Evolutionary conservation across 192 early-diverging fungal species (phyloP), one percentile per base, ranked within the genome.

Genomic region (Thamnidium elegans): DNA sequence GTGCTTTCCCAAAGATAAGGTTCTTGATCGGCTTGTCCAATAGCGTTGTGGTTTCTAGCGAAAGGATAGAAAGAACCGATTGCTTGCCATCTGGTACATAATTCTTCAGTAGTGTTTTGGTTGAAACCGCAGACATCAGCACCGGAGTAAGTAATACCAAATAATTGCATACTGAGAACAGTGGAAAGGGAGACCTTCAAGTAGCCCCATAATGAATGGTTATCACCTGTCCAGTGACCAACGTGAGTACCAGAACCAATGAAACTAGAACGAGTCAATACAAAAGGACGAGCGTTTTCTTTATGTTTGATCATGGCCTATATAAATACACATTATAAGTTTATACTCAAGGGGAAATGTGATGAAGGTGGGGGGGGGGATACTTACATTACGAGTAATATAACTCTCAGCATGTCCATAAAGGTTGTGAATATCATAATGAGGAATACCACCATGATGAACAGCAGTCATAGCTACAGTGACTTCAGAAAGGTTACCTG

Each of bases 71-170:
- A 62, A 4, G 85, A 69, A 39, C 86, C 88, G 1, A 89, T 58
- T 64, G 86, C 74, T 14, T 76, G 72, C 88, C 88, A 91, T 20
- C 89, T 74, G 0, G 81, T 79, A 45, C 84, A 87, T 19, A 91
- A 75, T 51, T 88, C 81, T 61, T 87, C 84, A 1, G 80, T 81
- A 0, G 84, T 70, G 26, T 83, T 74, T 3, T 73, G 72, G 17
- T 74, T 77, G 70, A 91, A 91, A 8, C 89, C 89, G 61, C 89
- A 86, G 34, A 91, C 83, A 67, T 91, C 89, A 13, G 89, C 67
- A 15, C 89, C 89, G 2, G 83, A 76, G 72, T 86, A 85, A 0
- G 86, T 86, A 34, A 91, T 85, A 36, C 86, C 88, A 67, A 88
- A 89, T 11, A 90, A 68, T 21, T 87, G 85, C 72, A 91, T 87